phyloP scores from a whole-genome alignment of 345 rosid species.

The Pelargonium nanum region DNA sequence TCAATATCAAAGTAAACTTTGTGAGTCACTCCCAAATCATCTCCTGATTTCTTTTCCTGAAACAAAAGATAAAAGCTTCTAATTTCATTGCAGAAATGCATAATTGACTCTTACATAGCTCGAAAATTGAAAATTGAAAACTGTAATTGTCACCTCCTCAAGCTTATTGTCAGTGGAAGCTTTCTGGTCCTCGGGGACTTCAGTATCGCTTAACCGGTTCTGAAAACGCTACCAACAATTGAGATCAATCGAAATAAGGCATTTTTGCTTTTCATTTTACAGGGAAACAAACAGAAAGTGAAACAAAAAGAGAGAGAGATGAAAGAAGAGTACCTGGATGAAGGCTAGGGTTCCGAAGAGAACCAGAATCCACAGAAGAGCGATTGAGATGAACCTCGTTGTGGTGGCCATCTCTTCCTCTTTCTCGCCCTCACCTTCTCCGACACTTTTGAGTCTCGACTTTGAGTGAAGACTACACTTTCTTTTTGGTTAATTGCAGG shows the following conservation, averaged over 20 bases:
- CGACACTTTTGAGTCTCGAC: neutral
- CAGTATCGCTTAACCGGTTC: slow-evolving; percentile 47
- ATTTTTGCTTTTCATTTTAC: neutral
- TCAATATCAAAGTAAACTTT: slow-evolving; percentile 85
- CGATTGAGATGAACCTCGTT: slow-evolving; percentile 34
- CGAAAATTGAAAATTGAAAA: neutral
- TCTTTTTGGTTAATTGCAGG: too few relatives aligned
- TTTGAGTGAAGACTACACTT: neutral
- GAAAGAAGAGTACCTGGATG: slow-evolving; percentile 40
- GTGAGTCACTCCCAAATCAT: slow-evolving; percentile 58
- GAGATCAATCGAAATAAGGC: neutral
- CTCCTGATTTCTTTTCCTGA: slow-evolving; percentile 35
- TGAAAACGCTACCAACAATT: slow-evolving; percentile 11
- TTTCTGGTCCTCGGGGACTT: slow-evolving; percentile 31
- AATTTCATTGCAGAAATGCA: neutral
- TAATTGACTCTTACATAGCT: slow-evolving; percentile 1
- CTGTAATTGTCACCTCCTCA: slow-evolving; percentile 20
- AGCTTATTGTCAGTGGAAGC: slow-evolving; percentile 13
- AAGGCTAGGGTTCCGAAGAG: slow-evolving; percentile 56
- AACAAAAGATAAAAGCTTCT: neutral
- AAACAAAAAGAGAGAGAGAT: neutral
- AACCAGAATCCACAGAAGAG: slow-evolving; percentile 46
- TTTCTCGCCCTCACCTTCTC: neutral
- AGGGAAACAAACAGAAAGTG: slow-evolving; percentile 4
- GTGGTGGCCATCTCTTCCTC: slow-evolving; percentile 38